phyloP scores from a whole-genome alignment of 2,329 filamentous ascomycete species.

The Fusarium irregulare region DNA sequence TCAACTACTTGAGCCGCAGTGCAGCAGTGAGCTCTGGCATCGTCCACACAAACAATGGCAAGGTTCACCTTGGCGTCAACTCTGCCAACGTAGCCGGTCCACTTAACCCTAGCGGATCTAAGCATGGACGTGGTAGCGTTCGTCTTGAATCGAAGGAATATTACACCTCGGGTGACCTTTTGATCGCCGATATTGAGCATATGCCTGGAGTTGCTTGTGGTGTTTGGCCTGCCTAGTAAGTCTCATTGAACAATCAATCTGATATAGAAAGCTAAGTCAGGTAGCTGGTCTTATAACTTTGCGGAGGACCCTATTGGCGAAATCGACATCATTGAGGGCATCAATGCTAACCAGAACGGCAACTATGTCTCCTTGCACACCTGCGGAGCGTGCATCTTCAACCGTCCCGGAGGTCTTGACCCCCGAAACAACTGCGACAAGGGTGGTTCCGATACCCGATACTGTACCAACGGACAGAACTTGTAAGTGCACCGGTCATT shows the following conservation, averaged over 20 bases:
- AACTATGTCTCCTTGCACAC: slow-evolving; percentile 21
- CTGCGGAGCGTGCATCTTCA: slow-evolving; percentile 17
- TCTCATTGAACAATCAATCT: too few relatives aligned
- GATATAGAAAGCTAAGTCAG: not conserved
- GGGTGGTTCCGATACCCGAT: not conserved
- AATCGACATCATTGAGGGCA: slow-evolving; percentile 21
- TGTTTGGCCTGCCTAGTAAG: slow-evolving; percentile 20
- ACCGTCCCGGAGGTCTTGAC: slow-evolving; percentile 8
- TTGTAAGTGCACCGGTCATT: not conserved
- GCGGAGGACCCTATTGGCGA: slow-evolving; percentile 20
- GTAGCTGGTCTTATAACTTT: slow-evolving; percentile 25
- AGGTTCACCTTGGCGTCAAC: slow-evolving; percentile 11
- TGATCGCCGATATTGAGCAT: slow-evolving; percentile 25
- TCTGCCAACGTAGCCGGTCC: slow-evolving; percentile 5
- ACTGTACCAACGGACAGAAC: slow-evolving; percentile 2
- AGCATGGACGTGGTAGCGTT: slow-evolving; percentile 16
- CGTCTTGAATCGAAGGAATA: slow-evolving; percentile 22
- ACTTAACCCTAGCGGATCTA: not conserved
- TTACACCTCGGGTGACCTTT: slow-evolving; percentile 7
- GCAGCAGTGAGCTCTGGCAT: slow-evolving; percentile 18
- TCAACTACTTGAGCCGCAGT: slow-evolving; percentile 16
- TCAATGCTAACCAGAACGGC: slow-evolving; percentile 10
- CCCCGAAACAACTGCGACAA: slow-evolving; percentile 14
- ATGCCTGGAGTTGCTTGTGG: slow-evolving; percentile 22
- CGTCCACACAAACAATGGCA: slow-evolving; percentile 10